These are phyloP conservation scores for Blepharisma undulans DNA, from an alignment of 169 alveolate genomes.

Conservation along the genomic window DNA sequence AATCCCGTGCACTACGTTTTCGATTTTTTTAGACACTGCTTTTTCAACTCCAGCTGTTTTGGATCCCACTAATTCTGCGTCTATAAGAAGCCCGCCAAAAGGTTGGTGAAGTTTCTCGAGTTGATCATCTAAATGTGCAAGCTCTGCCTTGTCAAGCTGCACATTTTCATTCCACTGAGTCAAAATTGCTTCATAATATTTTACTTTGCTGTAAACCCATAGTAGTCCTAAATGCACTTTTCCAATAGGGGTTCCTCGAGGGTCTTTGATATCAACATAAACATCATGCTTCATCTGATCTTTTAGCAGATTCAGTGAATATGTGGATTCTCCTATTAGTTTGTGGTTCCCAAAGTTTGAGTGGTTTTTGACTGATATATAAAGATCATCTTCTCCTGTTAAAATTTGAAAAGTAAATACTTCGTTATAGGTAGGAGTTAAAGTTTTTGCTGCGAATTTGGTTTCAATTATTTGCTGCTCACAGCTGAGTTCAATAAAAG, in stretches of 20 bases:
- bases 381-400: constrained; percentile 40
- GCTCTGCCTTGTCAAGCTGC: background rate
- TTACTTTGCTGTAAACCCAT: constrained; percentile 58
- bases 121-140: background rate
- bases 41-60: background rate
- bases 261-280: constrained; percentile 44
- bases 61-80: background rate
- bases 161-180: background rate
- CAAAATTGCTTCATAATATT: background rate
- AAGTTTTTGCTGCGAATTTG: background rate
- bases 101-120: constrained; percentile 9
- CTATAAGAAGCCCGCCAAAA: constrained; percentile 20
- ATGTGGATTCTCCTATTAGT: constrained; percentile 44
- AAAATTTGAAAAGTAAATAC: constrained; percentile 52
- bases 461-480: background rate
- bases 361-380: constrained; percentile 49
- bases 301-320: constrained; percentile 29
- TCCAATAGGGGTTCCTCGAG: constrained; percentile 38
- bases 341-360: constrained; percentile 39
- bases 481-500: background rate
- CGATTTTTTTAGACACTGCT: background rate
- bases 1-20: background rate
- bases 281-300: constrained; percentile 57
- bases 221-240: constrained; percentile 50
- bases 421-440: constrained; percentile 61